Base-by-base conservation (phyloP, 345 rosid genomes). In the Ailanthus altissimus region DNA sequence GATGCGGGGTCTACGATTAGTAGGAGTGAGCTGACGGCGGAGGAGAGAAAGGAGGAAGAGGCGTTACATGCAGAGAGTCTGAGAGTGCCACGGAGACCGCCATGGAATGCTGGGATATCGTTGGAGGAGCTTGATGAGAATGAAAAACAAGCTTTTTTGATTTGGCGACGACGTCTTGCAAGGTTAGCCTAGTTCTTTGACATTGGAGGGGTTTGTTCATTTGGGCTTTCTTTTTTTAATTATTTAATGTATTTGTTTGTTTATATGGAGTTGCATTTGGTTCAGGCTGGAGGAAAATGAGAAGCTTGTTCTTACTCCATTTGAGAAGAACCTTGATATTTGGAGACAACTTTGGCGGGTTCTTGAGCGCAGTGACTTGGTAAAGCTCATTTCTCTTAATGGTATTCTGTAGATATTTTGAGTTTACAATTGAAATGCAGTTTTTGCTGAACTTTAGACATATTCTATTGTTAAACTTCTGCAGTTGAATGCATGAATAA, bases 281-380 rank as follows among this genome's bases (percentile, higher is more conserved):
- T 79, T 76, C 85, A 93, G 99, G 69, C 96, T 93, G 32, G 98
- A 95, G 89, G 99, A 95, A 84, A 93, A 95, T 85, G 97, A 92
- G 77, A 95, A 86, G 54, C 96, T 93, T 86, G 93, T 93, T 67
- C 88, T 95, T 75, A 95, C 98, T 28, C 98, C 99, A 72, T 95
- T 95, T 66, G 99, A 95, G 90, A 93, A 95, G 87, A 95, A 95
- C 77, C 89, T 95, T 58, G 99, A 95, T 83, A 93, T 95, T 50
- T 93, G 99, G 99, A 89, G 99, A 81, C 99, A 92, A 72, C 97
- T 95, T 81, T 96, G 99, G 99, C 95, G 98, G 32, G 99, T 96
- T 61, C 91, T 93, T 82, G 99, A 96, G 74, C 93, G 96, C 60
- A 90, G 96, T 90, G 97, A 95, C 85, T 83, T 95, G 93, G 99